Conservation (phyloP, 108 stramenopile genomes). For the Nannochloropsis salina region DNA sequence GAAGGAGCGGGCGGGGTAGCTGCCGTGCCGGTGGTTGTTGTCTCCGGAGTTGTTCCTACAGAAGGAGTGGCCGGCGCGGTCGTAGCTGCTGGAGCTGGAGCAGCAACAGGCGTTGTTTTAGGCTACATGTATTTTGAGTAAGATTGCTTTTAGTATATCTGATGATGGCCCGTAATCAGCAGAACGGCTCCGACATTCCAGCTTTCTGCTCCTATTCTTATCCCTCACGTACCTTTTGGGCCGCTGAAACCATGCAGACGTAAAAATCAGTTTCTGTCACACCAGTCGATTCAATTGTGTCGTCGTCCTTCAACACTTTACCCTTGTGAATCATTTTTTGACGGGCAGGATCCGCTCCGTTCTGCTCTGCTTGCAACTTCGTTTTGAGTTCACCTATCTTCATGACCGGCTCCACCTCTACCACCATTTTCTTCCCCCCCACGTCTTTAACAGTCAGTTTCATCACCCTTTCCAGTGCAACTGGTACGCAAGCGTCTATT, state of each 20-base stretch:
- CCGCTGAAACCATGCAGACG: slow-evolving; percentile 22
- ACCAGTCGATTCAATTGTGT: not conserved
- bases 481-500: not conserved
- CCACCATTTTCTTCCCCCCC: not conserved
- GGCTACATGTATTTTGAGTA: not conserved
- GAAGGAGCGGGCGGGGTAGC: not conserved
- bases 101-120: not conserved
- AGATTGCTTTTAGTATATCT: not conserved
- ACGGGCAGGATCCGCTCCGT: slow-evolving; percentile 5
- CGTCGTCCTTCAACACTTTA: slow-evolving; percentile 21
- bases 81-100: slow-evolving; percentile 11
- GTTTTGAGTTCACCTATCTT: slow-evolving; percentile 1
- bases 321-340: slow-evolving; percentile 23
- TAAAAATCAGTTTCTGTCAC: slow-evolving; percentile 1
- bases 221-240: not conserved
- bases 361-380: not conserved
- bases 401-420: not conserved
- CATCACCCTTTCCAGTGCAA: not conserved
- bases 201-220: not conserved
- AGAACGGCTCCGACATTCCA: not conserved
- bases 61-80: not conserved
- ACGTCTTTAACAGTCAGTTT: not conserved
- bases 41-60: not conserved
- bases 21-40: not conserved
- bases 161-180: not conserved